These are phyloP conservation scores for Aristolochia californica DNA, from an alignment of 164 flowering plant genomes.

Conservation along the genomic window DNA sequence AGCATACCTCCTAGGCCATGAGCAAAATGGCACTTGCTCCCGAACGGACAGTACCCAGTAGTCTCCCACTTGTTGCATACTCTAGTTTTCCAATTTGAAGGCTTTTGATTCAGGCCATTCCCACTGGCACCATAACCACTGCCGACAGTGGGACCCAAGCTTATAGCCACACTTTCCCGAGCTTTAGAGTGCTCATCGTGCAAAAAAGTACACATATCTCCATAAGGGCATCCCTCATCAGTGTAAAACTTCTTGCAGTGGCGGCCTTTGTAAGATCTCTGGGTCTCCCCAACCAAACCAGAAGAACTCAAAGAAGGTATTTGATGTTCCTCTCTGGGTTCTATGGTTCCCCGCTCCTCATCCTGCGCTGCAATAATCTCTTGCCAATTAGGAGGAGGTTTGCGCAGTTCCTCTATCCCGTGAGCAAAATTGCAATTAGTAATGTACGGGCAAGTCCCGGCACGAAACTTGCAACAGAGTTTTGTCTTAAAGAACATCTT, in stretches of 20 bases:
- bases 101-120: constrained; percentile 47
- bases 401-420: constrained; percentile 77
- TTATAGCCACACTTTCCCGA: constrained; percentile 93
- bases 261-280: constrained; percentile 82
- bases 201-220: constrained; percentile 81
- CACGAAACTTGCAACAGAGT: constrained; percentile 88
- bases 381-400: constrained; percentile 98
- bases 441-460: constrained; percentile 86
- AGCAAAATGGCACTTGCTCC: constrained; percentile 97
- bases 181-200: constrained; percentile 91
- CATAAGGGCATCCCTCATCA: constrained; percentile 97
- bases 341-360: constrained; percentile 31
- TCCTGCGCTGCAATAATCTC: constrained; percentile 86
- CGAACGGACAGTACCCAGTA: constrained; percentile 96
- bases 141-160: constrained; percentile 68
- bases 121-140: constrained; percentile 40
- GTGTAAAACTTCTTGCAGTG: constrained; percentile 97
- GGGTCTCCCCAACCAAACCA: constrained; percentile 38
- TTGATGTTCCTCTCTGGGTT: constrained; percentile 83
- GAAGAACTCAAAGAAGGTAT: constrained; percentile 63
- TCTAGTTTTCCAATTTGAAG: constrained; percentile 98
- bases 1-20: constrained; percentile 85
- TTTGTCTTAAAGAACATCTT: constrained; percentile 96
- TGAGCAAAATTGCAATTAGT: constrained; percentile 97
- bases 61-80: constrained; percentile 98